Percentiles rank a stretch among this genome's conserved stretches.
Evolutionary conservation across 805 yeast species (phyloP).

Genomic region (Millerozyma miso): DNA sequence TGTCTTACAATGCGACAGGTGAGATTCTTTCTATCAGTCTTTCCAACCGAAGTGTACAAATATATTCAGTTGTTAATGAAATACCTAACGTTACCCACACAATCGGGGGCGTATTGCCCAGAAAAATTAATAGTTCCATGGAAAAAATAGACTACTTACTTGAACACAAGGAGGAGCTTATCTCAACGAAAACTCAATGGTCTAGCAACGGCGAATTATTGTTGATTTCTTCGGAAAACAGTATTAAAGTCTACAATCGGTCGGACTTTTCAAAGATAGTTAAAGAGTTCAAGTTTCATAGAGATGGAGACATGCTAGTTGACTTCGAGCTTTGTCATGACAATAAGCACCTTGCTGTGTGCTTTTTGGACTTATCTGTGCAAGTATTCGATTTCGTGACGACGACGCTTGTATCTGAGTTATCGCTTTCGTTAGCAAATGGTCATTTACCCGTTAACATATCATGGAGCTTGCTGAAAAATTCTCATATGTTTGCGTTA

Average conservation of each 20-base stretch:
- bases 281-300: slow-evolving; percentile 11
- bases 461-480: slow-evolving; percentile 17
- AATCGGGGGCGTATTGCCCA: slow-evolving; percentile 37
- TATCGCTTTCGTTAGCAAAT: slow-evolving; percentile 20
- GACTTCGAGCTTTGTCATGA: slow-evolving; percentile 60
- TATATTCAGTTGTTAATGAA: slow-evolving; percentile 54
- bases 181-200: slow-evolving; percentile 63
- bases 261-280: slow-evolving; percentile 25
- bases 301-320: slow-evolving; percentile 28
- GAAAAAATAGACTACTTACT: slow-evolving; percentile 33
- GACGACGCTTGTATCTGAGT: slow-evolving; percentile 22
- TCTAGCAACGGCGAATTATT: slow-evolving; percentile 66
- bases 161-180: slow-evolving; percentile 42
- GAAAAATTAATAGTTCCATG: slow-evolving; percentile 28
- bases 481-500: slow-evolving; percentile 12
- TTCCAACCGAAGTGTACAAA: slow-evolving; percentile 53
- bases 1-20: slow-evolving; percentile 53
- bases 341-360: slow-evolving; percentile 57
- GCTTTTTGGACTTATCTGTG: slow-evolving; percentile 47
- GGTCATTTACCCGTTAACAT: slow-evolving; percentile 21
- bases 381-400: slow-evolving; percentile 51
- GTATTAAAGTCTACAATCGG: slow-evolving; percentile 44
- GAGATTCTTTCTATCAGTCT: slow-evolving; percentile 57
- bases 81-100: slow-evolving; percentile 49
- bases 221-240: slow-evolving; percentile 51